Conservation (phyloP, 192 early-diverging fungal genomes). For the Coemansia sp. region DNA sequence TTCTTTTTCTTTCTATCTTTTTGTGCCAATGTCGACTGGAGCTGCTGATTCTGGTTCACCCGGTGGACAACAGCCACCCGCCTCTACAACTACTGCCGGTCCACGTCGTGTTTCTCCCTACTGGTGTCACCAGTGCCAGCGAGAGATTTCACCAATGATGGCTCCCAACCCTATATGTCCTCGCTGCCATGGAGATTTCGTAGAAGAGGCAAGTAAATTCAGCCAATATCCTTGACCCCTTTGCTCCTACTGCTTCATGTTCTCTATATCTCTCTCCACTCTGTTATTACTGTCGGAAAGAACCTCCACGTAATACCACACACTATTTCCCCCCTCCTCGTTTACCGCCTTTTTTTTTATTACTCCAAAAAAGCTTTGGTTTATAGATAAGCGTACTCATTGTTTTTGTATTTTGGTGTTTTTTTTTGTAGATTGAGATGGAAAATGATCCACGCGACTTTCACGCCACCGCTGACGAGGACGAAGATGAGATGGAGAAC, state of each 20-base stretch:
- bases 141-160: slow-evolving; percentile 65
- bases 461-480: slow-evolving; percentile 18
- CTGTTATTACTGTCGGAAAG: neutral
- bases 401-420: neutral
- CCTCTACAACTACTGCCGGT: neutral
- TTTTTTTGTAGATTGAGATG: slow-evolving; percentile 24
- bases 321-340: neutral
- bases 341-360: neutral
- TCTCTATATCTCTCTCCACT: neutral
- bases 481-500: slow-evolving; percentile 53
- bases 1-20: neutral
- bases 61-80: neutral
- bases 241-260: neutral
- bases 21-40: slow-evolving; percentile 15
- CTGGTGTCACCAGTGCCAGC: slow-evolving; percentile 66
- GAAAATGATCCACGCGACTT: slow-evolving; percentile 52
- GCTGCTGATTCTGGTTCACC: slow-evolving; percentile 8
- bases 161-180: slow-evolving; percentile 80
- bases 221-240: neutral
- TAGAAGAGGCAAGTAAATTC: slow-evolving; percentile 68
- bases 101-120: slow-evolving; percentile 20
- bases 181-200: slow-evolving; percentile 71
- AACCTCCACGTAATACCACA: neutral
- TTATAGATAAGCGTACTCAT: neutral
- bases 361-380: too few relatives aligned